phyloP scores from a whole-genome alignment of 2,329 filamentous ascomycete genomes.

The Fusarium bulbicola region DNA sequence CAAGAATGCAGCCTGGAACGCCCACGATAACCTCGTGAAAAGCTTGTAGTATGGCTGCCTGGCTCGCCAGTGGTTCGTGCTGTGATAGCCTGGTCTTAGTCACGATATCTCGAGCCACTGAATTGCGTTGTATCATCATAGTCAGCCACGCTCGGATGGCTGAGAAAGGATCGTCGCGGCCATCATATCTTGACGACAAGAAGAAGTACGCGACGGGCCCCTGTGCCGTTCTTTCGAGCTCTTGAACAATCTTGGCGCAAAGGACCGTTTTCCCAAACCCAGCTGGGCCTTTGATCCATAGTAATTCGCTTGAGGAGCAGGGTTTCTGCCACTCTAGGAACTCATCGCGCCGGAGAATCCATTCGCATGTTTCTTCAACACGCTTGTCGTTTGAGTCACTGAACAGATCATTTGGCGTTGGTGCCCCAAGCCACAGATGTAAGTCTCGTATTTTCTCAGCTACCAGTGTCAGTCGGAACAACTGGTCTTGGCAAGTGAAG shows the following conservation, averaged over 20 bases:
- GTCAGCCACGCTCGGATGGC: conserved; percentile 22
- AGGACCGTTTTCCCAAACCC: conserved; percentile 49
- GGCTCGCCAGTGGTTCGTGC: rapidly evolving
- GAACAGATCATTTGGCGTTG: background rate
- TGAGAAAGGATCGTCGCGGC: conserved; percentile 38
- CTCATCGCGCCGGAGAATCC: background rate
- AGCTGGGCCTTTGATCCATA: conserved; percentile 46
- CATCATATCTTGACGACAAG: conserved; percentile 40
- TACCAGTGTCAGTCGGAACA: no score
- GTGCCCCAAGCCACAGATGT: rapidly evolving
- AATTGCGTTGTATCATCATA: conserved; percentile 24
- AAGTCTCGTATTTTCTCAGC: background rate
- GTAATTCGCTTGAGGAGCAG: background rate
- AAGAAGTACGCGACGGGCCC: conserved; percentile 43
- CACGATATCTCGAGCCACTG: conserved; percentile 22
- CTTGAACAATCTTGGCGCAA: conserved; percentile 42
- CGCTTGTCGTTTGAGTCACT: background rate
- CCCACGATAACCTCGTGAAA: rapidly evolving
- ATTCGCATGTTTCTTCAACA: background rate
- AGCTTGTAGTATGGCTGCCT: rapidly evolving
- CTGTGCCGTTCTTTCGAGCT: conserved; percentile 14
- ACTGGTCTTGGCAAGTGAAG: no score
- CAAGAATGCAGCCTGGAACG: background rate
- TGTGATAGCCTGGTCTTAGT: background rate
- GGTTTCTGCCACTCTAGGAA: background rate